Evolutionary conservation across 345 rosid species (phyloP), one percentile per base, ranked within the genome.

Genomic region (Linum trigynum): DNA sequence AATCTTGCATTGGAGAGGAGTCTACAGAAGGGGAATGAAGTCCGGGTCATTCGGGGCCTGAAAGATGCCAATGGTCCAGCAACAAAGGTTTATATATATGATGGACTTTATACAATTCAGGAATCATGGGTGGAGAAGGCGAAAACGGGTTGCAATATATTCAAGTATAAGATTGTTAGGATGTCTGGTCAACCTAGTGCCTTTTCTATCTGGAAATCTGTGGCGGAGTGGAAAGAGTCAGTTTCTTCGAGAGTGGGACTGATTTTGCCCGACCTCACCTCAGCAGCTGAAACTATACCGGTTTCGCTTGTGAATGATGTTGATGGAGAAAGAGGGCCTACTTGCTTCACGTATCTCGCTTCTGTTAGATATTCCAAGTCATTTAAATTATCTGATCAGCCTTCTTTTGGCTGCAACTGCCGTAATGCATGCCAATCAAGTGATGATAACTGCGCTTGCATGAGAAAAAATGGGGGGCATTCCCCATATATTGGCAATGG

Each of bases 1-100:
- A 90, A 90, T 76, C 92, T 90, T 67, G 95, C 97, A 45, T 72
- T 90, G 63, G 92, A 85, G 77, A 88, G 67, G 65, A 87, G 95
- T 63, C 76, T 79, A 74, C 83, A 70, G 59, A 83, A 86, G 3
- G 85, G 80, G 4, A 87, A 76, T 61, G 86, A 80, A 67, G 88
- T 90, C 48, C 81, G 97, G 72, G 95, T 90, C 35, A 71, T 90
- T 66, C 78, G 95, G 42, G 97, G 92, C 39, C 74, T 84, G 64
- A 85, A 71, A 32, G 95, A 90, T 74, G n/a, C 64, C 5, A 61
- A 66, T 1, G 76, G 65, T 77, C 76, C 78, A 56, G 56, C 69
- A 11, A 67, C 76, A 37, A 90, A 78, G 72, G 76, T 83, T 15
- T 88, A 90, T 67, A 59, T 90, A 10, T 90, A 81, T 56, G 95